These are phyloP conservation scores for Hypoxylon lenormandii DNA, from an alignment of 495 filamentous ascomycete genomes.

Conservation along the genomic window DNA sequence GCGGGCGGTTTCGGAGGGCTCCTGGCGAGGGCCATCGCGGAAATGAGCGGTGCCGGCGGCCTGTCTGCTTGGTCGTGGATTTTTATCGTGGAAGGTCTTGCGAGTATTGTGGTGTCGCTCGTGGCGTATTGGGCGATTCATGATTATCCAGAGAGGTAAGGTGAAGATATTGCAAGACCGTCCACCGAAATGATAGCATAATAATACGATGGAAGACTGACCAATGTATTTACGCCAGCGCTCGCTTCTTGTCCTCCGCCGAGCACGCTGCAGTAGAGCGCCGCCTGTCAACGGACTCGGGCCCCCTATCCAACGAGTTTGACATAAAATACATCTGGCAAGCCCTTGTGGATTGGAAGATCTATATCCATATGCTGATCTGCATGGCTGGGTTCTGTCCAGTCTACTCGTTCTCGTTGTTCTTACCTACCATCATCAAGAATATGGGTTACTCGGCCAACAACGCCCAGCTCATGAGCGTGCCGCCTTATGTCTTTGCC, in stretches of 20 bases:
- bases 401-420: slow-evolving; percentile 72
- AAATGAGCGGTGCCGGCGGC: slow-evolving; percentile 71
- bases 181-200: neutral
- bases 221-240: slow-evolving; percentile 33
- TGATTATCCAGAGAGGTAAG: slow-evolving; percentile 68
- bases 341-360: slow-evolving; percentile 73
- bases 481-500: slow-evolving; percentile 70
- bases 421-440: slow-evolving; percentile 72
- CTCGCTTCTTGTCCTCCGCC: slow-evolving; percentile 63
- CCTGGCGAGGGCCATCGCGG: slow-evolving; percentile 70
- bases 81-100: slow-evolving; percentile 72
- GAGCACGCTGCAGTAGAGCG: slow-evolving; percentile 65
- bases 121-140: slow-evolving; percentile 66
- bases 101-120: slow-evolving; percentile 60
- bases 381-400: slow-evolving; percentile 56
- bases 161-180: neutral
- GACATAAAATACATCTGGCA: slow-evolving; percentile 75
- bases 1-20: slow-evolving; percentile 77
- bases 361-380: slow-evolving; percentile 65
- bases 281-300: slow-evolving; percentile 65
- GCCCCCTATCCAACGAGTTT: slow-evolving; percentile 77
- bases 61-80: slow-evolving; percentile 58
- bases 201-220: neutral
- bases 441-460: slow-evolving; percentile 69
- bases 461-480: slow-evolving; percentile 69